A percentile compares a stretch with the other conserved stretches of the same genome.
phyloP scores from a whole-genome alignment of 2,329 filamentous ascomycete species.

The Colletotrichum liriopes region DNA sequence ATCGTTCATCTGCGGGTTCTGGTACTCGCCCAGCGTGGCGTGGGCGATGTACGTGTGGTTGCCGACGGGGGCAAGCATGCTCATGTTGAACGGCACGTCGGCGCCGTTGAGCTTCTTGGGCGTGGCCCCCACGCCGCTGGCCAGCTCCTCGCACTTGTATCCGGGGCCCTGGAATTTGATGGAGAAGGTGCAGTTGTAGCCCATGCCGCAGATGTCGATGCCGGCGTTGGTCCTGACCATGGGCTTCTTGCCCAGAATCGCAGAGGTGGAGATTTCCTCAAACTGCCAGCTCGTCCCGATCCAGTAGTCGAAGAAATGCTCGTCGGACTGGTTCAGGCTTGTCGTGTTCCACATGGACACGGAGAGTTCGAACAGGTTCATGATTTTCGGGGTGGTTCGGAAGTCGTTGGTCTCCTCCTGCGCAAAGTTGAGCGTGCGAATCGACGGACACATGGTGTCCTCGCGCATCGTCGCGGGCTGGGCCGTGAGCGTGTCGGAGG shows the following conservation, averaged over 20 bases:
- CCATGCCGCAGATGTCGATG: slow-evolving; percentile 51
- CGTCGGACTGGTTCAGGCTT: slow-evolving; percentile 32
- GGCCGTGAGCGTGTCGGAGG: slow-evolving; percentile 55
- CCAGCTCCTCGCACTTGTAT: slow-evolving; percentile 53
- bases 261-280: slow-evolving; percentile 48
- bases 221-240: slow-evolving; percentile 48
- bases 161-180: slow-evolving; percentile 54
- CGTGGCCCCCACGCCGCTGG: slow-evolving; percentile 48
- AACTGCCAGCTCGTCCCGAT: slow-evolving; percentile 47
- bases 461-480: slow-evolving; percentile 44
- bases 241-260: slow-evolving; percentile 47
- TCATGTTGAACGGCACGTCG: slow-evolving; percentile 48
- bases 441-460: slow-evolving; percentile 49
- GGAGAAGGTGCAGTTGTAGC: slow-evolving; percentile 55
- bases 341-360: slow-evolving; percentile 54
- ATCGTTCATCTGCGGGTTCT: slow-evolving; percentile 45
- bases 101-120: slow-evolving; percentile 46
- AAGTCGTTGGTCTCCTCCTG: slow-evolving; percentile 54
- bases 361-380: slow-evolving; percentile 49
- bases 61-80: slow-evolving; percentile 49
- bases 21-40: slow-evolving; percentile 50
- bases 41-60: slow-evolving; percentile 52
- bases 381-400: slow-evolving; percentile 49
- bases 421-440: slow-evolving; percentile 53
- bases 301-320: slow-evolving; percentile 54